A percentile compares a stretch with the other conserved stretches of the same genome.
These are phyloP conservation scores for Leccinum subrobustum DNA, from an alignment of 1,284 basidiomycete genomes.

Conservation along the genomic window DNA sequence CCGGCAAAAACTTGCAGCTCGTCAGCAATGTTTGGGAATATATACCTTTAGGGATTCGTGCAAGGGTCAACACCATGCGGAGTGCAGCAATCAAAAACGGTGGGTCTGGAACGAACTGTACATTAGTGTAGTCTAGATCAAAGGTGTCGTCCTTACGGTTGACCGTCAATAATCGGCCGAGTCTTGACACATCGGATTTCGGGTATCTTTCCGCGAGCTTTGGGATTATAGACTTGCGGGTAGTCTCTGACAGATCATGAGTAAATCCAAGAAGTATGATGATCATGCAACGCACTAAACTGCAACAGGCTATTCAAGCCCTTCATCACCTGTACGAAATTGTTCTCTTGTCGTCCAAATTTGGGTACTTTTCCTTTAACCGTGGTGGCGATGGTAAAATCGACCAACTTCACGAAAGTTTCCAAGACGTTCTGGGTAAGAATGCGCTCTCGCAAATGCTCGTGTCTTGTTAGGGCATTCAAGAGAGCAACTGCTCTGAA, in stretches of 20 bases:
- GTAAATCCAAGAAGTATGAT: background rate
- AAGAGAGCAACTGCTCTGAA: constrained; percentile 25
- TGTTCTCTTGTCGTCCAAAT: background rate
- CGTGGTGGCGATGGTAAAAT: constrained; percentile 5
- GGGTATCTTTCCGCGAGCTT: constrained; percentile 9
- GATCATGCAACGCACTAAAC: constrained; percentile 15
- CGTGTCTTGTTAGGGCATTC: constrained; percentile 17
- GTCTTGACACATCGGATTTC: constrained; percentile 5
- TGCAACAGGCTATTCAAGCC: constrained; percentile 20
- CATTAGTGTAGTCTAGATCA: background rate
- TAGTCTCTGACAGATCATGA: constrained; percentile 15
- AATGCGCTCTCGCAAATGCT: constrained; percentile 12
- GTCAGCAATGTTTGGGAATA: background rate
- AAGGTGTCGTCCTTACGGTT: background rate
- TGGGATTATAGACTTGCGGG: background rate
- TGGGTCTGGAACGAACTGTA: background rate
- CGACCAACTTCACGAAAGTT: constrained; percentile 17
- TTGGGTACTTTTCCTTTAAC: background rate
- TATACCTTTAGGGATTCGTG: background rate
- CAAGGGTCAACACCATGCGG: background rate
- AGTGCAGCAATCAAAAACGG: background rate
- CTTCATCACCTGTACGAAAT: constrained; percentile 27
- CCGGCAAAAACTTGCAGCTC: background rate
- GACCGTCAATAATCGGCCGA: constrained; percentile 18
- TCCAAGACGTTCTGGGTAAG: constrained; percentile 15